Percentiles rank a stretch among this genome's conserved stretches.
Conservation (phyloP, 2,329 filamentous ascomycete species). For the Ophiocordyceps camponoti-saundersi region DNA sequence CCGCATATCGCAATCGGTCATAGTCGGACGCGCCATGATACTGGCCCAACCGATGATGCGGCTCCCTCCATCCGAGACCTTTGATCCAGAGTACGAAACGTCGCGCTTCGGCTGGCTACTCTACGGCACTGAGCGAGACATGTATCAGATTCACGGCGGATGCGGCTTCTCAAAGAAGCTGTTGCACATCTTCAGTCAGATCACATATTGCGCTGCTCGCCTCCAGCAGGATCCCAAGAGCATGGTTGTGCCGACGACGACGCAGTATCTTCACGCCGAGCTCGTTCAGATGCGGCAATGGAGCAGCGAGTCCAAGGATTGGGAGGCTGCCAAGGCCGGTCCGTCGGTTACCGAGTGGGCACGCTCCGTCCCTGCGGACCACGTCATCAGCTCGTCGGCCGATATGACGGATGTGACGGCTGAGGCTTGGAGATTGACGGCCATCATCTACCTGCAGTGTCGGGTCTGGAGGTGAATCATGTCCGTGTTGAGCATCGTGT, state of each 20-base stretch:
- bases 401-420: constrained; percentile 23
- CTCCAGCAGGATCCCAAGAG: constrained; percentile 15
- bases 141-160: constrained; percentile 21
- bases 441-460: constrained; percentile 21
- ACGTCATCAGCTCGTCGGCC: constrained; percentile 10
- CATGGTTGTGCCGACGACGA: constrained; percentile 14
- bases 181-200: constrained; percentile 18
- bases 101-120: constrained; percentile 20
- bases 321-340: constrained; percentile 5
- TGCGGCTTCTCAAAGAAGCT: constrained; percentile 24
- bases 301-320: constrained; percentile 13
- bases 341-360: constrained; percentile 13
- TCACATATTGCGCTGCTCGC: constrained; percentile 18
- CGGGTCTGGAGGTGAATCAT: constrained; percentile 16
- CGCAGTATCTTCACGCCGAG: constrained; percentile 10
- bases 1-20: constrained; percentile 20
- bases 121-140: constrained; percentile 16
- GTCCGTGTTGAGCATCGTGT: no score
- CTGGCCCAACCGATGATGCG: constrained; percentile 21
- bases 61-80: constrained; percentile 10
- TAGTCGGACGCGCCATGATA: constrained; percentile 20
- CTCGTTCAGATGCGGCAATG: constrained; percentile 17
- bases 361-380: constrained; percentile 7
- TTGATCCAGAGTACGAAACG: constrained; percentile 12
- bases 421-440: constrained; percentile 22